Evolutionary conservation across 106 monocot genomes (phyloP).

Genomic region (Dendrobium huoshanense): DNA sequence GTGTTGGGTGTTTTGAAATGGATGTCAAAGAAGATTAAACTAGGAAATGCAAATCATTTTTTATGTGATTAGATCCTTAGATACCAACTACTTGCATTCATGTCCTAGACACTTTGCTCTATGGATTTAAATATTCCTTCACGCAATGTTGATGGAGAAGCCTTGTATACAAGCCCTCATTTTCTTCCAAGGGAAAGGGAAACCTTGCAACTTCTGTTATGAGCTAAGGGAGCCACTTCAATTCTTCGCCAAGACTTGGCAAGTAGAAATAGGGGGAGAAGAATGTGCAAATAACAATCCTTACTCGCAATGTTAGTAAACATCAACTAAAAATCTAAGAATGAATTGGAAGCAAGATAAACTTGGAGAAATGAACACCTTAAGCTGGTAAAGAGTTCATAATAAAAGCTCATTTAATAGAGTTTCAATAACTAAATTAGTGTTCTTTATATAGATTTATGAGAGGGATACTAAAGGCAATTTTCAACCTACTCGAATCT

Average conservation of each 20-base stretch:
- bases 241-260: background rate
- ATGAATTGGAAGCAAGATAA: too few species aligned
- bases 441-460: too few species aligned
- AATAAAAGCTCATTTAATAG: too few species aligned
- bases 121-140: background rate
- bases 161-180: background rate
- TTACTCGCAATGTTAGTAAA: too few species aligned
- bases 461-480: too few species aligned
- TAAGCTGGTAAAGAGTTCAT: too few species aligned
- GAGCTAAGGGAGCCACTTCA: background rate
- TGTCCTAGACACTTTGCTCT: background rate
- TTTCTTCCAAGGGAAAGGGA: background rate
- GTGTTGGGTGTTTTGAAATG: too few species aligned
- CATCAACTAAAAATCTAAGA: too few species aligned
- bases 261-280: background rate
- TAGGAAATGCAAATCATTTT: background rate
- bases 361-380: too few species aligned
- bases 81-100: background rate
- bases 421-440: too few species aligned
- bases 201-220: background rate
- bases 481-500: too few species aligned
- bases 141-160: background rate
- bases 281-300: background rate
- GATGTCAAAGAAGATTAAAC: background rate
- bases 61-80: background rate